A percentile compares a stretch with the other conserved stretches of the same genome.
Conservation (phyloP, 345 rosid species). For the Heritiera littoralis region DNA sequence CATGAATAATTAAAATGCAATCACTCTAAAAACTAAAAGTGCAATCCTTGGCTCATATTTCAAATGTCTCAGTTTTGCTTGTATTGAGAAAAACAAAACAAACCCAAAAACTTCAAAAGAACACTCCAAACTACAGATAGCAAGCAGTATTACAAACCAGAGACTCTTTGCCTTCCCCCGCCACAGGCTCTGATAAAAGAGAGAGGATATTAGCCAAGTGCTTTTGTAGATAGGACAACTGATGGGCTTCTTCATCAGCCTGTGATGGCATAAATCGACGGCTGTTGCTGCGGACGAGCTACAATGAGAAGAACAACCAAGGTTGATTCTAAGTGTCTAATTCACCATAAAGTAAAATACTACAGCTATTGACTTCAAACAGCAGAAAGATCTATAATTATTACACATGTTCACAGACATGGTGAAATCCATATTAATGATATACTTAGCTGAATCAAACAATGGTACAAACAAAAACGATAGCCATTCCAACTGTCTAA, state of each 20-base stretch:
- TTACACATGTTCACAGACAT: background rate
- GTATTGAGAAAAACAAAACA: slow-evolving; percentile 5
- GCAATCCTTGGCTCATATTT: background rate
- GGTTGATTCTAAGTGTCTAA: slow-evolving; percentile 11
- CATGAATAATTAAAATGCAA: background rate
- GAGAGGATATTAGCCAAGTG: slow-evolving; percentile 84
- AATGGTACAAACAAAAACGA: background rate
- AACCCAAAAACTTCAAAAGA: background rate
- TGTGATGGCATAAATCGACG: slow-evolving; percentile 96
- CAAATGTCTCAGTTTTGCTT: background rate
- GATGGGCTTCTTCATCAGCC: slow-evolving; percentile 98
- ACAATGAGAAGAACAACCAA: slow-evolving; percentile 30
- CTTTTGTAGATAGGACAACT: slow-evolving; percentile 89
- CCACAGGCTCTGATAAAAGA: slow-evolving; percentile 88
- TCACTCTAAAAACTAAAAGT: background rate
- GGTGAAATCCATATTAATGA: slow-evolving; percentile 5
- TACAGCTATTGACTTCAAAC: slow-evolving; percentile 6
- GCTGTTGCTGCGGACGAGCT: slow-evolving; percentile 99
- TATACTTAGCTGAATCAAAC: background rate
- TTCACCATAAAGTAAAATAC: slow-evolving; percentile 5
- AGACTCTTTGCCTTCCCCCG: slow-evolving; percentile 86
- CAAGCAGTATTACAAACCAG: slow-evolving; percentile 53
- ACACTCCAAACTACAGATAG: slow-evolving; percentile 6
- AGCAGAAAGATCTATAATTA: background rate
- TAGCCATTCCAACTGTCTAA: background rate